Evolutionary conservation across 31 red algal genomes (phyloP), one percentile per base, ranked within the genome.

Genomic region (Bonnemaisonia californica): DNA sequence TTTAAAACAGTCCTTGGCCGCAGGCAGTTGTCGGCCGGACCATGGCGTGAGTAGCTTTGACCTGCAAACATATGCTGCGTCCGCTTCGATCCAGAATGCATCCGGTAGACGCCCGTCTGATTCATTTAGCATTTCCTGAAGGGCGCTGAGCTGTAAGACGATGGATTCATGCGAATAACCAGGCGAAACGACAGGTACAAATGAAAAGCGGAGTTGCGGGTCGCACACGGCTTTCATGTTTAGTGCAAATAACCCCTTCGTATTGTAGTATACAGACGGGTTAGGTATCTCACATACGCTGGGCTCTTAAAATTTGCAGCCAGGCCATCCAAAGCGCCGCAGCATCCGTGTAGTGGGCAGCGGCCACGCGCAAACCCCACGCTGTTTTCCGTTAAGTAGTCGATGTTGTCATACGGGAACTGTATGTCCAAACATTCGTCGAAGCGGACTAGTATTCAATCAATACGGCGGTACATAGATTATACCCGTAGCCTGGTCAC

Each of bases 191-290:
- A 23, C 62, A 16, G 69, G 64, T 1, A 85, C 21, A 56, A 64
- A 75, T 13, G 64, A 64, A 54, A 85, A 75, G 56, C 54, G 7
- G 33, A 63, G 76, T 21, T 38, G 28, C 0, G 54, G 76, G 29
- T 76, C 81, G 33, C 81, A 85, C 56, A 85, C 76, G 2, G 65
- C 81, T n/a, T 85, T 48, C 32, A 85, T 1, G 31, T 76, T 75
- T 0, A 85, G 4, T 22, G 81, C 81, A 76, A 85, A 85, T 33
- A 27, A 85, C 24, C 57, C 65, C 54, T 85, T 85, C 27, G 69
- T 37, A 29, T 85, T 85, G 33, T 75, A 85, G 18, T 75, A 85
- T n/a, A 57, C 64, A n/a, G 69, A 74, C 4, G 81, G 37, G 37
- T 85, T 85, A 29, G 81, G 24, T 0, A 65, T 70, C n/a, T 85